Percentiles rank a stretch among this genome's conserved stretches.
phyloP scores from a whole-genome alignment of 805 yeast species.

The Metschnikowia vanudenii region DNA sequence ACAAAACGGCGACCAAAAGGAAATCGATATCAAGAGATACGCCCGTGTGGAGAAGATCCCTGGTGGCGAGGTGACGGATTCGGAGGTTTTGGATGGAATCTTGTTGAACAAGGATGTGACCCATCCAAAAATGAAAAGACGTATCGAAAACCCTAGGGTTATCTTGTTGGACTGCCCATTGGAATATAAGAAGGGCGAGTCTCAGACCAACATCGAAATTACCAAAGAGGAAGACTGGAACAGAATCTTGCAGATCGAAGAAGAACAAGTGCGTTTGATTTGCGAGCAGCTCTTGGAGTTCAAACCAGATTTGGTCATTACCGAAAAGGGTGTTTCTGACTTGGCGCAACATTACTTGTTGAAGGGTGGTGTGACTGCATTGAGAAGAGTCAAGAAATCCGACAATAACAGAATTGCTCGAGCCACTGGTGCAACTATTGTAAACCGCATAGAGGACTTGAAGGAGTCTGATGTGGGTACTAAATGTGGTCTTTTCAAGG shows the following conservation, averaged over 20 bases:
- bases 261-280: conserved; percentile 87
- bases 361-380: conserved; percentile 88
- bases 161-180: conserved; percentile 92
- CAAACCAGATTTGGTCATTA: conserved; percentile 91
- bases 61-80: conserved; percentile 94
- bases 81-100: conserved; percentile 85
- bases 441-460: conserved; percentile 91
- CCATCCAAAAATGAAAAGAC: conserved; percentile 97
- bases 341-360: conserved; percentile 94
- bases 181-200: conserved; percentile 98
- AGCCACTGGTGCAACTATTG: conserved; percentile 97
- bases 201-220: conserved; percentile 96
- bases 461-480: conserved; percentile 89
- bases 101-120: conserved; percentile 94
- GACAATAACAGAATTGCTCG: conserved; percentile 96
- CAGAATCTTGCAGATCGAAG: conserved; percentile 92
- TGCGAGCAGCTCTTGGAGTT: conserved; percentile 82
- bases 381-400: conserved; percentile 92
- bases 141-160: conserved; percentile 84
- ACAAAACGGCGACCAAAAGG: conserved; percentile 61
- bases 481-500: conserved; percentile 85
- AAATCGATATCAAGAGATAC: conserved; percentile 90
- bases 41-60: conserved; percentile 94
- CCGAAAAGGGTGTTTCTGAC: conserved; percentile 98
- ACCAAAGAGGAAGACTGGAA: conserved; percentile 96